phyloP scores from a whole-genome alignment of 805 yeast genomes.

The Middelhovenomyces tepae region DNA sequence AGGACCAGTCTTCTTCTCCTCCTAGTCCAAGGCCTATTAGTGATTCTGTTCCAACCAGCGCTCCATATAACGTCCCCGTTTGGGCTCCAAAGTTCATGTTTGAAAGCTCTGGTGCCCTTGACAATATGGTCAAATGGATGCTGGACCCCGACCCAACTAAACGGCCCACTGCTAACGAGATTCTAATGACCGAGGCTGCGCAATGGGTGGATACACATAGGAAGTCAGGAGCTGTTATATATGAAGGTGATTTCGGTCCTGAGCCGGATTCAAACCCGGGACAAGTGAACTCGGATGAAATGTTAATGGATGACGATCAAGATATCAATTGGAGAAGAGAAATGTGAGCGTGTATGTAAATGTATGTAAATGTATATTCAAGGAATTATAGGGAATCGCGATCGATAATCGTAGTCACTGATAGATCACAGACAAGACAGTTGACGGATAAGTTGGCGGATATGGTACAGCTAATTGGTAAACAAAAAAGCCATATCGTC shows the following conservation, averaged over 20 bases:
- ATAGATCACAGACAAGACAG: no score
- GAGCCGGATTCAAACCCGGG: no score
- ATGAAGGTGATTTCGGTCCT: slow-evolving; percentile 95
- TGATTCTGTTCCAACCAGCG: slow-evolving; percentile 5
- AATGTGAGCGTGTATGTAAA: no score
- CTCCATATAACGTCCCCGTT: slow-evolving; percentile 39
- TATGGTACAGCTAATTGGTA: slow-evolving; percentile 45
- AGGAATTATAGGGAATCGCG: no score
- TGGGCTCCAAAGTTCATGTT: slow-evolving; percentile 86
- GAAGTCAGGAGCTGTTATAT: slow-evolving; percentile 87
- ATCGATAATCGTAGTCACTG: no score
- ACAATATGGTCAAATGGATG: slow-evolving; percentile 80
- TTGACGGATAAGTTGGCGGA: no score
- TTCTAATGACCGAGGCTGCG: slow-evolving; percentile 67
- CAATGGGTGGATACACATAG: slow-evolving; percentile 68
- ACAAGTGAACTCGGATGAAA: no score
- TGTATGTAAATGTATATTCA: no score
- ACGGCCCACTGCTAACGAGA: slow-evolving; percentile 70
- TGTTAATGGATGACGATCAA: no score
- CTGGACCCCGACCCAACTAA: slow-evolving; percentile 70
- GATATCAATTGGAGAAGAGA: no score
- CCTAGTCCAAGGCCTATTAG: neutral
- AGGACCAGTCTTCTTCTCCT: slow-evolving; percentile 4
- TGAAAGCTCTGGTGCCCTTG: slow-evolving; percentile 64
- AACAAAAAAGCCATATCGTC: slow-evolving; percentile 93